phyloP scores from a whole-genome alignment of 306 rosid genomes.

The Cucurbita argyrosperma region DNA sequence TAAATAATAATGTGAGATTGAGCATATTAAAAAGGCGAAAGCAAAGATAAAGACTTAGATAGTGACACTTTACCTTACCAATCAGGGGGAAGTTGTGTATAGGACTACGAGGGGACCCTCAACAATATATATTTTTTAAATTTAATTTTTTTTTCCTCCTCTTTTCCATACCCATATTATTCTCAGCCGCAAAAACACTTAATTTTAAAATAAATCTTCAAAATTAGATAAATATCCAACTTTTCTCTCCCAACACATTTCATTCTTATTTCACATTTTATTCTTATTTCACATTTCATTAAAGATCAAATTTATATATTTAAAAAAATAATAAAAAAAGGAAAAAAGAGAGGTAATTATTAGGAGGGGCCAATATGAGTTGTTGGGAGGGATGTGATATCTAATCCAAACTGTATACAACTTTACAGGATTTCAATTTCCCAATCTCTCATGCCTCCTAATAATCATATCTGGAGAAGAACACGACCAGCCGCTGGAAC shows the following conservation, averaged over 20 bases:
- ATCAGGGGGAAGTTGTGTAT: neutral
- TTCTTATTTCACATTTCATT: no score
- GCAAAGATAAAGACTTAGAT: neutral
- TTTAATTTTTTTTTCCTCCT: neutral
- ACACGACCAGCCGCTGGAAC: neutral
- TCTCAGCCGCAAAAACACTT: neutral
- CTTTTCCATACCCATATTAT: neutral
- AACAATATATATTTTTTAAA: neutral
- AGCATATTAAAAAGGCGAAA: neutral
- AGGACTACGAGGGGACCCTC: neutral
- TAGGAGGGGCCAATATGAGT: neutral
- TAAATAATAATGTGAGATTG: neutral
- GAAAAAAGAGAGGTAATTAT: neutral
- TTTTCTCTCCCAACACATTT: no score
- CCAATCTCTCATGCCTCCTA: neutral
- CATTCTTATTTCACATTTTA: no score
- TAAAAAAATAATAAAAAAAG: neutral
- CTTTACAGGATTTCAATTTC: conserved; percentile 30
- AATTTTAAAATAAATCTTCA: neutral
- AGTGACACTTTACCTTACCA: neutral
- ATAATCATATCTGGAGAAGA: neutral
- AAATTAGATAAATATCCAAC: neutral
- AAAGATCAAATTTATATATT: neutral
- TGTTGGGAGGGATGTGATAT: conserved; percentile 1
- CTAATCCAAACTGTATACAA: conserved; percentile 11